Evolutionary conservation across 768 basidiomycete genomes (phyloP), one percentile per base, ranked within the genome.

Genomic region (Agrocybe pediades): DNA sequence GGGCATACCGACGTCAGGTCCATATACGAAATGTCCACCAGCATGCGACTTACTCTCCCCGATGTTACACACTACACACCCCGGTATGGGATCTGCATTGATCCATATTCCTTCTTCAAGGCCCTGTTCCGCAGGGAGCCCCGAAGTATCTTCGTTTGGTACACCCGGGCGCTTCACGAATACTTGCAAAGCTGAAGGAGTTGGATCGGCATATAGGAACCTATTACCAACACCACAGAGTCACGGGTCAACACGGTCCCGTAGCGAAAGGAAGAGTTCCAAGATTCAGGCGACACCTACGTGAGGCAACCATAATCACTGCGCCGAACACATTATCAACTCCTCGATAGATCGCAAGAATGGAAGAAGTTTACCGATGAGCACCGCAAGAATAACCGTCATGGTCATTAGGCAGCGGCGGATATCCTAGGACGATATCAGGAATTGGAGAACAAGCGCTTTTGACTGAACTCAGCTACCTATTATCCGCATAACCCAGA

Each of bases 291-390:
- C n/a, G n/a, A n/a, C n/a, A 62, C 81, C 63, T 69, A 92, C 86
- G 94, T 95, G 58, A 92, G 68, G 70, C 92, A 95, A 21, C 95
- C 95, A 62, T 96, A 97, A 67, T 96, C 94, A 66, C 88, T 90
- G 68, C 54, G 43, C 40, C 26, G 36, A 27, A 9, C n/a, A n/a
- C n/a, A 6, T 47, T 5, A 54, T 15, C 49, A 41, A 4, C 27
- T 33, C 16, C 21, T 29, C 15, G 25, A 19, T 9, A 29, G 36
- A 36, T 5, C 30, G n/a, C 42, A 27, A 6, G 24, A 53, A 21
- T 13, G 39, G 9, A 15, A 5, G 7, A 36, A n/a, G 24, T 11
- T 59, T 63, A 92, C 92, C 87, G 93, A 72, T 97, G 94, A 21
- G 89, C 90, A 23, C 94, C 94, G 62, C 94, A 96, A 15, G 91